phyloP scores from a whole-genome alignment of 2,329 filamentous ascomycete species.

The Blumeria graminis region DNA sequence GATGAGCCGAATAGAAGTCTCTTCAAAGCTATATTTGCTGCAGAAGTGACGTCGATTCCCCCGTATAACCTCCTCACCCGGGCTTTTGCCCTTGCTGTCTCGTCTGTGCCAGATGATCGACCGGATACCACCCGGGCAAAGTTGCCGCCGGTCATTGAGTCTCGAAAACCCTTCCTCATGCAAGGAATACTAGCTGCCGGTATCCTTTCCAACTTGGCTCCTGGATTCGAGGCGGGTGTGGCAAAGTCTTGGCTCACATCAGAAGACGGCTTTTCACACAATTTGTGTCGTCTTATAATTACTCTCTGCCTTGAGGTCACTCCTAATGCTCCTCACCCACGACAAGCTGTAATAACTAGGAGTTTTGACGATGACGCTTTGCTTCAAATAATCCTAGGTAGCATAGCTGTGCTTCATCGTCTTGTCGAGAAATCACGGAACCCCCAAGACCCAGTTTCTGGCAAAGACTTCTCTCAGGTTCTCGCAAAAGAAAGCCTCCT shows the following conservation, averaged over 20 bases:
- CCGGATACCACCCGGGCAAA: constrained; percentile 29
- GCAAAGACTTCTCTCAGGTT: constrained; percentile 34
- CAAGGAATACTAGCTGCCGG: constrained; percentile 81
- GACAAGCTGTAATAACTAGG: constrained; percentile 10
- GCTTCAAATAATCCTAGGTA: constrained; percentile 35
- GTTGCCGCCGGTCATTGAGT: constrained; percentile 46
- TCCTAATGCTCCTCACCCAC: constrained; percentile 26
- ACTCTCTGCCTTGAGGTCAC: constrained; percentile 32
- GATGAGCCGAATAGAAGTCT: constrained; percentile 80
- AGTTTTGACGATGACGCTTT: constrained; percentile 16
- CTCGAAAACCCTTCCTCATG: constrained; percentile 70
- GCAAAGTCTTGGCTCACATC: constrained; percentile 63
- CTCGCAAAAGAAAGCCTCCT: constrained; percentile 44
- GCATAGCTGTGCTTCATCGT: constrained; percentile 40
- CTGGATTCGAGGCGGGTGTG: constrained; percentile 44
- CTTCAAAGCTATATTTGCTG: constrained; percentile 59
- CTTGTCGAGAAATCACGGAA: constrained; percentile 43
- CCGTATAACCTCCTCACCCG: constrained; percentile 65
- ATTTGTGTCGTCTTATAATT: constrained; percentile 51
- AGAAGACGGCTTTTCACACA: constrained; percentile 62
- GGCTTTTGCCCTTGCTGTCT: constrained; percentile 68
- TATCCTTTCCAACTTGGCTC: constrained; percentile 55
- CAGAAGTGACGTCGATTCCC: constrained; percentile 37
- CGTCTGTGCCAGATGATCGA: constrained; percentile 49
- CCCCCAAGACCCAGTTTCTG: constrained; percentile 23